These are phyloP conservation scores for Sporisorium exsertum DNA, from an alignment of 1,284 basidiomycete genomes.

Conservation along the genomic window DNA sequence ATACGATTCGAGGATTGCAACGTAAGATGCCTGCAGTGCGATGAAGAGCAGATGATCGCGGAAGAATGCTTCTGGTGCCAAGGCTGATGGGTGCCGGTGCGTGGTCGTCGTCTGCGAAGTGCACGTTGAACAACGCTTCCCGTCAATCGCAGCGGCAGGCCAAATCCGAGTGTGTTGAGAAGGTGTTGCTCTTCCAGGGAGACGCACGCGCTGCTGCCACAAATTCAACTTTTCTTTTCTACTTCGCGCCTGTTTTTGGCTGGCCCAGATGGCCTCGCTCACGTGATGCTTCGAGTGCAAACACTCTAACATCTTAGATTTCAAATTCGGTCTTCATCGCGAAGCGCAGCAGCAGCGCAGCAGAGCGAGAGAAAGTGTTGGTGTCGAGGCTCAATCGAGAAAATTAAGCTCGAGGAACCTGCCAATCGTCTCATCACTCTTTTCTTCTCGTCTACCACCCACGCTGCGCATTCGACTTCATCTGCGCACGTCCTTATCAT, in stretches of 20 bases:
- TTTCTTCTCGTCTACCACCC: neutral
- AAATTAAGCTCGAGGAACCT: constrained; percentile 4
- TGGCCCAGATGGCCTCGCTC: neutral
- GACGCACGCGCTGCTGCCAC: neutral
- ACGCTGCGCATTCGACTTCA: too few species aligned
- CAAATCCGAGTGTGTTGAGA: neutral
- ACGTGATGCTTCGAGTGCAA: neutral
- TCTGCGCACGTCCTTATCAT: neutral
- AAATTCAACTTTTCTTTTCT: too few species aligned
- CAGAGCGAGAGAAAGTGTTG: neutral
- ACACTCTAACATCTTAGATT: neutral
- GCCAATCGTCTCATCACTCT: constrained; percentile 11
- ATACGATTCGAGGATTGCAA: neutral
- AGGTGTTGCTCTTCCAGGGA: constrained; percentile 4
- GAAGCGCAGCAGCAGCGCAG: neutral
- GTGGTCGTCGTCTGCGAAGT: constrained; percentile 3
- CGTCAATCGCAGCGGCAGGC: too few species aligned
- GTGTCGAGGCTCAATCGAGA: constrained; percentile 5
- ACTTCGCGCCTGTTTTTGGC: neutral
- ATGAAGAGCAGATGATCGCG: too few species aligned
- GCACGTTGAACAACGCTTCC: neutral
- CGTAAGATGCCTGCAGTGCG: neutral
- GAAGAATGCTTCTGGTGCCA: too few species aligned
- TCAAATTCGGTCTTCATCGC: neutral
- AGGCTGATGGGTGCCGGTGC: neutral